phyloP scores from a whole-genome alignment of 768 basidiomycete species.

The Leccinum sublutescens region DNA sequence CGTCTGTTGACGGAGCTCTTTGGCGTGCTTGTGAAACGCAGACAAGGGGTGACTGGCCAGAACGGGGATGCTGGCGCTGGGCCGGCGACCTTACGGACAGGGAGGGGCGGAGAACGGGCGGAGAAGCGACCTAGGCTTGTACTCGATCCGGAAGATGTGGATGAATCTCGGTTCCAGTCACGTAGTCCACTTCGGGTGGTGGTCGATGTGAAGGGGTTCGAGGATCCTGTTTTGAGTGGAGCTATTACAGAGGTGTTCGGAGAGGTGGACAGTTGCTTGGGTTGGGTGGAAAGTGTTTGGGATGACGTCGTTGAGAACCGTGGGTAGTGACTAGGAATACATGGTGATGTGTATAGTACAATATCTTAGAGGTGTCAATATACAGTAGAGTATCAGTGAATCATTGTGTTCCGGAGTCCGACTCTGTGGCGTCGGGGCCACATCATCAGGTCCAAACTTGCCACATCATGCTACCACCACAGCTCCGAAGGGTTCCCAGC shows the following conservation, averaged over 20 bases:
- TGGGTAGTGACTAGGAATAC: background rate
- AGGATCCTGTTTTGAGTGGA: slow-evolving; percentile 53
- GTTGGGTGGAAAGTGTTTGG: slow-evolving; percentile 61
- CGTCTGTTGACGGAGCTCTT: slow-evolving; percentile 48
- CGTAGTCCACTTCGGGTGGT: slow-evolving; percentile 1
- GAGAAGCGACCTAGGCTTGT: slow-evolving; percentile 29
- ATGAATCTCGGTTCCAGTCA: slow-evolving; percentile 3
- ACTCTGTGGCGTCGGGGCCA: no score
- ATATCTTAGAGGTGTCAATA: no score
- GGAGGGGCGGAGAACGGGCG: slow-evolving; percentile 22
- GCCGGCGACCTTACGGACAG: slow-evolving; percentile 34
- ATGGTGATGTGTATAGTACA: background rate
- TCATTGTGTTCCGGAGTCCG: no score
- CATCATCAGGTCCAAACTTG: no score
- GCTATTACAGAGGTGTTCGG: slow-evolving; percentile 42
- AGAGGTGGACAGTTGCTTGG: slow-evolving; percentile 41
- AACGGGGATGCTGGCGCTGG: background rate
- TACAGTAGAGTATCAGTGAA: no score
- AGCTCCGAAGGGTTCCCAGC: background rate
- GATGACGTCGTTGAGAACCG: slow-evolving; percentile 36
- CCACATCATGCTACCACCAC: background rate
- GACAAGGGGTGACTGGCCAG: slow-evolving; percentile 7
- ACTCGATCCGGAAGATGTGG: slow-evolving; percentile 24
- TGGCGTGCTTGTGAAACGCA: slow-evolving; percentile 26
- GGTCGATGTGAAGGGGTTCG: slow-evolving; percentile 59